Evolutionary conservation across 2,329 filamentous ascomycete species (phyloP).

Genomic region (Penicillium palitans): DNA sequence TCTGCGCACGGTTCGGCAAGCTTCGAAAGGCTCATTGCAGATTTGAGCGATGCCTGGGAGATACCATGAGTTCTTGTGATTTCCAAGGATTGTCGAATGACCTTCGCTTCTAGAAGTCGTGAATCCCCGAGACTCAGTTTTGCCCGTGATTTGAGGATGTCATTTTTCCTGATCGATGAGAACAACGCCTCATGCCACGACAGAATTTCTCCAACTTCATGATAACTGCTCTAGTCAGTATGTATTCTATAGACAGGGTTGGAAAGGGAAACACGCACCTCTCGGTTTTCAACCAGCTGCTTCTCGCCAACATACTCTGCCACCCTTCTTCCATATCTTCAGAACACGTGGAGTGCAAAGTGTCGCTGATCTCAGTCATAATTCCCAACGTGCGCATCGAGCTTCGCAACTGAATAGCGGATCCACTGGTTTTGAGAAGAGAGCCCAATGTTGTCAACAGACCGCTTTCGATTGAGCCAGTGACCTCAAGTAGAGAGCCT

Average conservation of each 20-base stretch:
- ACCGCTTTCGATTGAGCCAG: constrained; percentile 62
- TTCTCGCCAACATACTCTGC: constrained; percentile 63
- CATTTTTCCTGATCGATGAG: constrained; percentile 72
- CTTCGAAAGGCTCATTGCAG: constrained; percentile 78
- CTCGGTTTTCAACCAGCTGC: constrained; percentile 79
- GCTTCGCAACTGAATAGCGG: constrained; percentile 50
- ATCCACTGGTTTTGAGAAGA: constrained; percentile 38
- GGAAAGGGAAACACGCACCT: constrained; percentile 56
- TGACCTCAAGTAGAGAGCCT: constrained; percentile 55
- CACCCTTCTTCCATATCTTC: constrained; percentile 64
- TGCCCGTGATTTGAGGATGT: constrained; percentile 61
- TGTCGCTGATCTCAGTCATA: constrained; percentile 78
- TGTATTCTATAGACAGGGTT: background rate
- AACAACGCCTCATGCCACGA: constrained; percentile 81
- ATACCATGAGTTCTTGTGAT: constrained; percentile 78
- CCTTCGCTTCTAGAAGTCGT: constrained; percentile 71
- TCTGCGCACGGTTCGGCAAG: constrained; percentile 69
- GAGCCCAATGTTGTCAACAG: constrained; percentile 50
- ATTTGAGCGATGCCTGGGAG: constrained; percentile 81
- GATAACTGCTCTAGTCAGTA: constrained; percentile 38
- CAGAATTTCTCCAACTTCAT: constrained; percentile 74
- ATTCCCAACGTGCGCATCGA: constrained; percentile 68
- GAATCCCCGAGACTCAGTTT: constrained; percentile 64
- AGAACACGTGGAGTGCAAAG: constrained; percentile 62
- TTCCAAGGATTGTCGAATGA: constrained; percentile 71